Evolutionary conservation across 768 basidiomycete genomes (phyloP), one percentile per base, ranked within the genome.

Genomic region (Xerocomellus dryophilus): DNA sequence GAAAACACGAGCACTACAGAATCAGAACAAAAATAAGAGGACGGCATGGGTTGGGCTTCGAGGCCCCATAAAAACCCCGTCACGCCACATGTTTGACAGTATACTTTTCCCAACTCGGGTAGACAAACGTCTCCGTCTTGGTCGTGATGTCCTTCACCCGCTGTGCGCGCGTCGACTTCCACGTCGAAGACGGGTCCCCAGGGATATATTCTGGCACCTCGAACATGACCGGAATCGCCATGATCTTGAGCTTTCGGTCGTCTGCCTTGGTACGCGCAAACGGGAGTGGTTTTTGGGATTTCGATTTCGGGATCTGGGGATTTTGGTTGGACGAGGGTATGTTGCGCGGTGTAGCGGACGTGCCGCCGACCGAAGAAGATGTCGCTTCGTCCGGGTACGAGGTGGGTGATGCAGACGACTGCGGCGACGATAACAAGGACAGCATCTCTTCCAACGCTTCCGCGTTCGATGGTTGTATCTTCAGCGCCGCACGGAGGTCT

Each of bases 91-190:
- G 73, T 59, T 76, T 77, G 36, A 86, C 76, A 38, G 77, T 64
- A 65, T 88, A 86, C 54, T 81, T 73, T 65, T 87, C 84, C 85
- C 85, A 88, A 48, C 76, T 80, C 27, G 85, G 84, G 64, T 80
- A 83, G 17, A 73, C 58, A 32, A 80, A 73, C 53, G 78, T 77
- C 67, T 79, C 81, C 17, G 71, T 71, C 64, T 70, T 68, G 35
- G 61, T 66, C 52, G 60, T 71, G 35, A 68, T 66, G 48, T 71
- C 70, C 58, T 58, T 61, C 46, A 66, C 29, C 46, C 21, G 57
- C 34, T 63, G 56, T 51, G 66, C 63, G 17, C 62, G 58, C 41
- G 66, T 66, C 47, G 66, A 46, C 66, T 68, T 69, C 72, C 43
- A 48, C 8, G 61, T 60, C 38, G 71, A 46, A 11, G 59, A 62